Base-by-base conservation (phyloP, 2,329 filamentous ascomycete species). In the Herpomyces periplanetae region DNA sequence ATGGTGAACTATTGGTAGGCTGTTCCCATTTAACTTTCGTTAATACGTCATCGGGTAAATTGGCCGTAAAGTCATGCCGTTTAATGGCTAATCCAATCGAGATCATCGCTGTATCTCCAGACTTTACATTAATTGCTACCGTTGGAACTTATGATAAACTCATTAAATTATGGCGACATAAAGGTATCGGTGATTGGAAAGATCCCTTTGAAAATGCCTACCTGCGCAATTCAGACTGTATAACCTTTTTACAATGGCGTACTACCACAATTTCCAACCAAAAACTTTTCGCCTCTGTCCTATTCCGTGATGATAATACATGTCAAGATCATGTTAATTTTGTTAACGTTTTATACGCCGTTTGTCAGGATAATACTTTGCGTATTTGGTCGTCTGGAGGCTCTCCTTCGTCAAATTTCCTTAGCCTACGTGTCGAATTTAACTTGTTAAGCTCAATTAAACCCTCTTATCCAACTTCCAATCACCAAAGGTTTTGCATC, bases 301-400 rank as follows among this genome's bases (percentile, higher is more conserved):
- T n/a, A n/a, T n/a, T n/a, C n/a, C n/a, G n/a, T n/a, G n/a, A n/a
- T n/a, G n/a, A n/a, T n/a, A n/a, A n/a, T n/a, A n/a, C n/a, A n/a
- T n/a, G n/a, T n/a, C n/a, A n/a, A n/a, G n/a, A n/a, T n/a, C n/a
- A n/a, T n/a, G n/a, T n/a, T n/a, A n/a, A n/a, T n/a, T n/a, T n/a
- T n/a, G 64, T 80, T 15, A 80, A 87, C 36, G 61, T 85, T 1
- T 47, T 96, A 1, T 91, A 87, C 33, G 87, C 80, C 0, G 55
- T 73, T 26, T 84, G 69, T 28, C 49, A 56, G 7, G 80, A 96
- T 34, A 58, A 62, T 22, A 45, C 60, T 19, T 42, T 91, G 25
- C 54, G 73, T 17, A 51, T 88, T 15, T 96, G 75, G 75, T 60
- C 62, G 1, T 51, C 61, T 5, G 57, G 56, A 3, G 66, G 85